phyloP scores from a whole-genome alignment of 2,329 filamentous ascomycete genomes.

The Aspergillus hortae region DNA sequence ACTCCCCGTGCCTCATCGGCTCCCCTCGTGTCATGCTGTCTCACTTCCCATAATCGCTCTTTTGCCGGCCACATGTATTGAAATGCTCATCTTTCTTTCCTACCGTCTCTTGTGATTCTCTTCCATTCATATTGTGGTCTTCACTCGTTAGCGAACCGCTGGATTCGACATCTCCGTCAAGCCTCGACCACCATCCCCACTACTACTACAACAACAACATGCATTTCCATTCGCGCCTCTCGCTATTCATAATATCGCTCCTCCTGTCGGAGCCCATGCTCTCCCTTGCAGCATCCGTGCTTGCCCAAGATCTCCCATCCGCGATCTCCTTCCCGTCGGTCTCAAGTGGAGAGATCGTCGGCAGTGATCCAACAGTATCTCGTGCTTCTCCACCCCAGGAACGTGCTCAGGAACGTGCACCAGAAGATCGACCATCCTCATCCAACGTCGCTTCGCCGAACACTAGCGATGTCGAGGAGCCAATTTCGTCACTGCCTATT shows the following conservation, averaged over 20 bases:
- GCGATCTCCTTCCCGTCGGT: conserved; percentile 2
- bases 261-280: conserved; percentile 9
- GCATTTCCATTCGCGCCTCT: neutral
- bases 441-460: neutral
- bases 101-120: neutral
- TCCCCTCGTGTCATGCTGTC: neutral
- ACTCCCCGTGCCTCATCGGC: neutral
- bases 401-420: conserved; percentile 2
- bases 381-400: conserved; percentile 6
- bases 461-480: neutral
- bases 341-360: conserved; percentile 14
- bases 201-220: neutral
- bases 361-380: conserved; percentile 13
- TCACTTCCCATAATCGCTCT: neutral
- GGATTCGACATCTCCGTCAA: no score
- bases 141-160: no score
- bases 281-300: conserved; percentile 11
- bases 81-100: neutral
- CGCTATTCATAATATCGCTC: neutral
- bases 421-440: neutral
- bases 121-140: no score
- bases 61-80: neutral
- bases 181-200: no score
- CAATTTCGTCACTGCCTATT: neutral
- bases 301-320: conserved; percentile 6